Percentiles rank a stretch among this genome's conserved stretches.
These are phyloP conservation scores for Hemileia vastatrix DNA, from an alignment of 1,284 basidiomycete species.

Conservation along the genomic window DNA sequence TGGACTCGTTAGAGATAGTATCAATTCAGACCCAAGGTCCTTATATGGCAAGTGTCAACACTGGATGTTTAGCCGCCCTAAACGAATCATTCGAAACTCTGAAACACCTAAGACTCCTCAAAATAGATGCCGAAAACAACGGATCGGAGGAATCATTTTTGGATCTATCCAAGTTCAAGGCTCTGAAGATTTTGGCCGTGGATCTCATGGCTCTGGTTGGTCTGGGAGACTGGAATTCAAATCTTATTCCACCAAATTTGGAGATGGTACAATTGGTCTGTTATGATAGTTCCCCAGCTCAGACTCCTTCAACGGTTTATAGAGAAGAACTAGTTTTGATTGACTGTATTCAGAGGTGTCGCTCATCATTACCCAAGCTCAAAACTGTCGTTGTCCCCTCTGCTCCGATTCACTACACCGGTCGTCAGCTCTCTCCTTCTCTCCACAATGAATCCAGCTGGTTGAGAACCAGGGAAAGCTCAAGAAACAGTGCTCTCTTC, in stretches of 20 bases:
- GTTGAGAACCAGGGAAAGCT: too few relatives aligned
- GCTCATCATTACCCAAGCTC: too few relatives aligned
- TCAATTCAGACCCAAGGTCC: neutral
- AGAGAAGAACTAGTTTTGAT: neutral
- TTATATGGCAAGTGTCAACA: neutral
- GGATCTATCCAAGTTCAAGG: neutral
- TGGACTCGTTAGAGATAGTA: too few relatives aligned
- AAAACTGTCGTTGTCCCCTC: too few relatives aligned
- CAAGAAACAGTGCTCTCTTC: too few relatives aligned
- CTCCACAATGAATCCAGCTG: too few relatives aligned
- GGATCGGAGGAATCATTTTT: neutral
- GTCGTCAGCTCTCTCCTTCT: too few relatives aligned
- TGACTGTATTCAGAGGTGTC: too few relatives aligned
- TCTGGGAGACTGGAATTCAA: neutral
- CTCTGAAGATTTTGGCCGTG: neutral
- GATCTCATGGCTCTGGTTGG: neutral
- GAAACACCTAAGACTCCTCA: neutral
- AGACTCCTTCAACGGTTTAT: neutral
- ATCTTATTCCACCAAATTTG: neutral
- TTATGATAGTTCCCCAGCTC: neutral
- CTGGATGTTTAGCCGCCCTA: neutral
- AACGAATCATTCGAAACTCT: neutral
- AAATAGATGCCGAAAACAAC: neutral
- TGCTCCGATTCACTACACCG: too few relatives aligned
- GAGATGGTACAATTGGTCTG: neutral